Evolutionary conservation across 1,139 yeast genomes (phyloP).

Genomic region (Candida buenavistaensis): DNA sequence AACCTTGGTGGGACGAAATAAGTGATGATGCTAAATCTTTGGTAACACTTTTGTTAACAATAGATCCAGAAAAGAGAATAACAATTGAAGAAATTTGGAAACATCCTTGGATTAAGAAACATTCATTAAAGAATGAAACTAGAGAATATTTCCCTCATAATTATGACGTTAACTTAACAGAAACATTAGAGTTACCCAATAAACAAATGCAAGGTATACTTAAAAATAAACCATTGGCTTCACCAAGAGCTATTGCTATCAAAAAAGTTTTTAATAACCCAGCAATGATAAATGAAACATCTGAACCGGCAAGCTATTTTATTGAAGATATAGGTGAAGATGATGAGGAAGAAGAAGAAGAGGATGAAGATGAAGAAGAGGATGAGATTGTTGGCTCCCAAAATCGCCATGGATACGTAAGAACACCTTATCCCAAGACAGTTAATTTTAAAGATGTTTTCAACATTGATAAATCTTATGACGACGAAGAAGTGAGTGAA

Average conservation of each 20-base stretch:
- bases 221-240: slow-evolving; percentile 22
- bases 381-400: slow-evolving; percentile 7
- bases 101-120: slow-evolving; percentile 37
- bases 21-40: slow-evolving; percentile 72
- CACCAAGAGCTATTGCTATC: slow-evolving; percentile 48
- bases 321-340: slow-evolving; percentile 25
- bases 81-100: slow-evolving; percentile 63
- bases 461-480: slow-evolving; percentile 18
- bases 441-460: slow-evolving; percentile 39
- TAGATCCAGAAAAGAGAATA: slow-evolving; percentile 67
- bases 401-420: slow-evolving; percentile 18
- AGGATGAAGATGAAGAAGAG: slow-evolving; percentile 10
- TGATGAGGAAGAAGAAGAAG: slow-evolving; percentile 13
- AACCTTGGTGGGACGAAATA: slow-evolving; percentile 98
- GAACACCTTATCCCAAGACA: slow-evolving; percentile 32
- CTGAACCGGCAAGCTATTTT: slow-evolving; percentile 20
- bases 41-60: slow-evolving; percentile 52
- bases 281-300: slow-evolving; percentile 30
- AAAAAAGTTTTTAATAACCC: slow-evolving; percentile 48
- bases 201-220: not conserved
- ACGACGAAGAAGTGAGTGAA: slow-evolving; percentile 19
- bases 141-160: slow-evolving; percentile 11
- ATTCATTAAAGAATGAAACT: slow-evolving; percentile 7
- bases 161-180: slow-evolving; percentile 14
- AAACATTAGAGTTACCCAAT: not conserved